Evolutionary conservation across 1,284 basidiomycete species (phyloP), one percentile per base, ranked within the genome.

Genomic region (Phylloboletellus chloephorus): DNA sequence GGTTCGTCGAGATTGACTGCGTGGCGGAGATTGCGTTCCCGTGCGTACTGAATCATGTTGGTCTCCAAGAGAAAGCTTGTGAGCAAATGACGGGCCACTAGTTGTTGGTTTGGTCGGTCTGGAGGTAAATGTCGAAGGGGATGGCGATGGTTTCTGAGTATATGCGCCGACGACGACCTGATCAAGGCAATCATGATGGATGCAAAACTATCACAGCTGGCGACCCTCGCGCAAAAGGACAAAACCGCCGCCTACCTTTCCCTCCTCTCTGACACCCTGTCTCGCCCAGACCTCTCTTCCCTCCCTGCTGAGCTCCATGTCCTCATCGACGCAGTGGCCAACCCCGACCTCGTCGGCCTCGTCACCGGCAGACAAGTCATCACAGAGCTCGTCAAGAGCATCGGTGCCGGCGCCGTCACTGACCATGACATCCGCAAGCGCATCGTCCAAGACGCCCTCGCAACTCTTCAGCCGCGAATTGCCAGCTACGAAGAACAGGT

Each of bases 401-500:
- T 92, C 26, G 70, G 68, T 21, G 71, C 74, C 33, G 75, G 73
- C 10, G 61, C 60, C 2, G 68, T 88, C 51, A 67, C 72, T 38
- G 71, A 82, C 52, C 56, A 66, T 10, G 76, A 78, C 12, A 53
- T 78, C 20, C 74, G 77, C 52, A 87, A 85, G 60, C 69, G 70
- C 39, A 68, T 92, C 39, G 76, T 92, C 15, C 72, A 88, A 57
- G 79, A 82, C 42, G 82, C 81, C 0, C 69, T 95, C 28, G 68
- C 73, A 28, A 75, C 77, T 25, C 69, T 91, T 16, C 86, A 89
- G 56, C 82, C 85, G 1, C 74, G 84, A 43, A 76, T 82, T 51
- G 81, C 81, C 29, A 93, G 88, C 66, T 96, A 91, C 58, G 95
- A 98, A 62, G 93, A 98, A 64, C 92, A 96, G 74, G 93, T 92